phyloP scores from a whole-genome alignment of 176 grass and related monocot species.

The Raddia distichophylla region DNA sequence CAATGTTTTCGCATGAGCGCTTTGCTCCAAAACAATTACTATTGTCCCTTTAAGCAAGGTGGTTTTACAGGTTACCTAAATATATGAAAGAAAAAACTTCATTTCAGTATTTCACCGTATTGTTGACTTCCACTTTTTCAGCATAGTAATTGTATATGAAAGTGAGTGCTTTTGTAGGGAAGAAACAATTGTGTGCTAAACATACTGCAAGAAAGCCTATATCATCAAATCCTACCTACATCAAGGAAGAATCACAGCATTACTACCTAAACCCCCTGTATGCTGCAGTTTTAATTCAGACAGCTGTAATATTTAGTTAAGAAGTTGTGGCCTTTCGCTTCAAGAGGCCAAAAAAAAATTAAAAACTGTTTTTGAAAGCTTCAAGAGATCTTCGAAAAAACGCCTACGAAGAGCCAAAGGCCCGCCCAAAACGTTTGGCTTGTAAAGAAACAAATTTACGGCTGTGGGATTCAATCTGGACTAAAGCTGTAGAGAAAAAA shows the following conservation, averaged over 20 bases:
- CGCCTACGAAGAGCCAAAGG: too few species aligned
- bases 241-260: not conserved
- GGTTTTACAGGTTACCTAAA: conserved; percentile 7
- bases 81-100: conserved; percentile 1
- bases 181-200: not conserved
- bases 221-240: not conserved
- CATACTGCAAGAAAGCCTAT: not conserved
- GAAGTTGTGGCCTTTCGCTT: too few species aligned
- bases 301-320: too few species aligned
- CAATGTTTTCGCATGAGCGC: not conserved
- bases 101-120: not conserved
- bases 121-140: not conserved
- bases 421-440: too few species aligned
- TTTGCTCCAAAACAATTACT: not conserved
- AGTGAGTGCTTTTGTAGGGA: conserved; percentile 6
- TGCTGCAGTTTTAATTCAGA: too few species aligned
- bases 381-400: too few species aligned
- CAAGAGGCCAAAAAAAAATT: too few species aligned
- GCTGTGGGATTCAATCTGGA: too few species aligned
- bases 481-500: not conserved
- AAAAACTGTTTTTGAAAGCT: too few species aligned
- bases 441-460: too few species aligned
- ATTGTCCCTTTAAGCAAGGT: not conserved
- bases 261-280: not conserved
- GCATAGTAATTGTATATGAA: not conserved